Evolutionary conservation across 148 eudicot species (phyloP).

Genomic region (Rheum nobile): DNA sequence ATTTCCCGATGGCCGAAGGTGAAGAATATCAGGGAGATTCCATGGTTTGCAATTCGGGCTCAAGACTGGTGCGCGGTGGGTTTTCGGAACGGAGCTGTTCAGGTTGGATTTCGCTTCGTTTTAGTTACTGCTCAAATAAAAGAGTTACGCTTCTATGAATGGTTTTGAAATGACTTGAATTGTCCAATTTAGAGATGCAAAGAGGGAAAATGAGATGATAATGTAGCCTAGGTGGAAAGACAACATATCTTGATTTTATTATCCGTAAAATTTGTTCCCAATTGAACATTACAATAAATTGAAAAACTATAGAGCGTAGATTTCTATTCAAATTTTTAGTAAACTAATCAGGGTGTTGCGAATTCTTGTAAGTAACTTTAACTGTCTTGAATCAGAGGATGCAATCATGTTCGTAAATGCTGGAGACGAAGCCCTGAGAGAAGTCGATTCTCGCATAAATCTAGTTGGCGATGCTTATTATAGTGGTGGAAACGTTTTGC

Average conservation of each 20-base stretch:
- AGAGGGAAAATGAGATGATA: neutral
- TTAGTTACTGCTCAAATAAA: neutral
- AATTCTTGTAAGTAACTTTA: neutral
- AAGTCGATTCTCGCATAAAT: conserved; percentile 27
- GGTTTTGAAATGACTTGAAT: neutral
- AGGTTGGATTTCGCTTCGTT: conserved; percentile 32
- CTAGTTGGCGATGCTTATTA: conserved; percentile 53
- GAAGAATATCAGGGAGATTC: conserved; percentile 32
- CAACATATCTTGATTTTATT: neutral
- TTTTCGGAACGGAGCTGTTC: conserved; percentile 31
- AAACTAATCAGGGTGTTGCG: neutral
- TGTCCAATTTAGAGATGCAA: neutral
- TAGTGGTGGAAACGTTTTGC: conserved; percentile 61
- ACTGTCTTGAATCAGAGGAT: conserved; percentile 38
- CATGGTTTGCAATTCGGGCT: conserved; percentile 51
- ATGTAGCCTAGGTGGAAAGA: neutral
- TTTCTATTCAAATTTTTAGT: neutral
- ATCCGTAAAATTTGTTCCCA: neutral
- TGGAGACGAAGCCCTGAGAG: conserved; percentile 38
- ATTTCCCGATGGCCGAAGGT: conserved; percentile 34
- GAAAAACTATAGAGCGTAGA: neutral
- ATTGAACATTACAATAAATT: neutral
- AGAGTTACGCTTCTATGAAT: neutral
- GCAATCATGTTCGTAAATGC: conserved; percentile 71
- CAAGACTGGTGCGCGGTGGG: conserved; percentile 45